Base-by-base conservation (phyloP, 352 stramenopile species). In the Globisporangium alternatum region DNA sequence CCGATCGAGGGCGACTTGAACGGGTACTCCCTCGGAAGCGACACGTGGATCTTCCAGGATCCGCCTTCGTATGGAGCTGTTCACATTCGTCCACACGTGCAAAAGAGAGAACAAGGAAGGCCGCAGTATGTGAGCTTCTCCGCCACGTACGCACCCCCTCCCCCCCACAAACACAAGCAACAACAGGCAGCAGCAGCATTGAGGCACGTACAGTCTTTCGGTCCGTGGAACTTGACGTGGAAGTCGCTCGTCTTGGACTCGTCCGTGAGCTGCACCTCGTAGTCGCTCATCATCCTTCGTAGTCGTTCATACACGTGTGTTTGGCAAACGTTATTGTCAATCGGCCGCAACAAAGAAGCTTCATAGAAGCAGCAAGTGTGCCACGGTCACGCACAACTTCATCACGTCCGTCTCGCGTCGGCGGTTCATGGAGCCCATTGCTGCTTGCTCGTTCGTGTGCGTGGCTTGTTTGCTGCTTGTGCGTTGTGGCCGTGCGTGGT, bases 1-100 rank as follows among this genome's bases (percentile, higher is more conserved):
- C 92, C 92, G 43, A 98, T 98, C 21, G 91, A 98, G 0, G 92
- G 92, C 31, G 87, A 97, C 70, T 97, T 97, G 80, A 97, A 98
- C 41, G 92, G 92, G 62, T 98, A 98, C 44, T 98, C 92, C 43
- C 91, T 95, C 1, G 91, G 92, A 44, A 98, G 67, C 57, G 87
- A 93, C 56, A 98, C 92, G 63, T 97, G 91, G 45, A 98, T 91
- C 74, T 97, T 97, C 92, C 92, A 98, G 43, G 88, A 76, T 4
- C 92, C 92, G 51, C 91, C 90, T 86, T 97, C 85, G 61, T 98
- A 98, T 52, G 88, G 90, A 62, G 91, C 88, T 96, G 37, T 53
- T 10, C 48, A 41, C 5, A 39, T 39, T 21, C n/a, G 13, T 22
- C 37, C 9, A 58, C 25, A n/a, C n/a, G n/a, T n/a, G n/a, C n/a